phyloP scores from a whole-genome alignment of 805 yeast species.

The Nakazawaea anatomiae region DNA sequence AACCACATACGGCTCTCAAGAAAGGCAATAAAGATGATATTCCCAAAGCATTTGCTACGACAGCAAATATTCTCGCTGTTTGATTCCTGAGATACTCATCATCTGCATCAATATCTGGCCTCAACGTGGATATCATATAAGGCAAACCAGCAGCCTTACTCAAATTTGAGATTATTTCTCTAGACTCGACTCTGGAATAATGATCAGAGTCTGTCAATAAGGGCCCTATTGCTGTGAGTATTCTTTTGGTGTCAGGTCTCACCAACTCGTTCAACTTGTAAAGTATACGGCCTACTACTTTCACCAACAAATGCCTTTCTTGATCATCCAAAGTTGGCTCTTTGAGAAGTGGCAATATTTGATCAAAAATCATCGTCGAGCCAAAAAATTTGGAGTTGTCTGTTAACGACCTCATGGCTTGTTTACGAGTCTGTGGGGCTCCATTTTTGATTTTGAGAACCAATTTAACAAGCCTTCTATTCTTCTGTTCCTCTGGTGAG shows the following conservation, averaged over 20 bases:
- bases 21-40: slow-evolving; percentile 70
- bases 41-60: slow-evolving; percentile 77
- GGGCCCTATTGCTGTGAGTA: slow-evolving; percentile 73
- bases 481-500: slow-evolving; percentile 49
- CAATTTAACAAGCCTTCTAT: slow-evolving; percentile 54
- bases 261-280: slow-evolving; percentile 59
- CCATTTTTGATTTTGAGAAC: slow-evolving; percentile 78
- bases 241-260: slow-evolving; percentile 67
- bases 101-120: slow-evolving; percentile 76
- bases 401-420: slow-evolving; percentile 59
- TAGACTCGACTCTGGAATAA: slow-evolving; percentile 69
- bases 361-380: slow-evolving; percentile 60
- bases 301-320: slow-evolving; percentile 78
- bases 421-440: slow-evolving; percentile 57
- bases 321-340: slow-evolving; percentile 71
- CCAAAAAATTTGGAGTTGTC: slow-evolving; percentile 64
- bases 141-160: slow-evolving; percentile 81
- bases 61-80: slow-evolving; percentile 77
- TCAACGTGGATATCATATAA: slow-evolving; percentile 67
- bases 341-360: slow-evolving; percentile 68
- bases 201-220: slow-evolving; percentile 73
- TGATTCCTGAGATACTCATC: slow-evolving; percentile 78
- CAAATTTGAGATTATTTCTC: slow-evolving; percentile 69
- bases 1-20: slow-evolving; percentile 68
- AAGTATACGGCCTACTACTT: slow-evolving; percentile 64